phyloP scores from a whole-genome alignment of 495 filamentous ascomycete genomes.

The Glutinoglossum americanum region DNA sequence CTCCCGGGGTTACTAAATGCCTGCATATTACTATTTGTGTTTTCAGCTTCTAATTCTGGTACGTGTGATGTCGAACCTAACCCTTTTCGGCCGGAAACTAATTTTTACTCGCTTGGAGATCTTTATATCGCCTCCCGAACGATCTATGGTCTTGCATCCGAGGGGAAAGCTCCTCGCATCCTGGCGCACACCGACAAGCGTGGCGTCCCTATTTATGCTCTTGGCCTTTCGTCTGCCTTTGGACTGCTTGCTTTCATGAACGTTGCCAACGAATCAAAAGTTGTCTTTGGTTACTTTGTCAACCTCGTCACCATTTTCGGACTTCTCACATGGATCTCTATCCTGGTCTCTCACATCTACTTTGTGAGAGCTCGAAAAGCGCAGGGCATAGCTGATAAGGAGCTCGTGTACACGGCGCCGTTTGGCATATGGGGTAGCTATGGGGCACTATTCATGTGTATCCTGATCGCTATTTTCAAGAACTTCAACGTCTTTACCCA shows the following conservation, averaged over 20 bases:
- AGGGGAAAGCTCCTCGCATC: constrained; percentile 53
- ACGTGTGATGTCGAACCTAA: not conserved
- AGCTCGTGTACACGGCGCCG: constrained; percentile 52
- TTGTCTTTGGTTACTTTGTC: constrained; percentile 68
- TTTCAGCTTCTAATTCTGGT: constrained; percentile 51
- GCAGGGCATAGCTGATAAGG: constrained; percentile 40
- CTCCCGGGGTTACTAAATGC: constrained; percentile 37
- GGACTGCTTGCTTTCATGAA: constrained; percentile 60
- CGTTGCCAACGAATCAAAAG: constrained; percentile 39
- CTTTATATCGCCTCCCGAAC: constrained; percentile 71
- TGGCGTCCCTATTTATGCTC: constrained; percentile 54
- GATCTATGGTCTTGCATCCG: constrained; percentile 54
- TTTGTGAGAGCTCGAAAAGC: constrained; percentile 55
- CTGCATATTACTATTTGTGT: constrained; percentile 57
- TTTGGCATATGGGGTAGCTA: constrained; percentile 48
- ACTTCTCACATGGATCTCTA: constrained; percentile 65
- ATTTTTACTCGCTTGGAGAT: constrained; percentile 16
- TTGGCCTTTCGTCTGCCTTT: constrained; percentile 37
- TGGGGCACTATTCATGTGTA: constrained; percentile 42
- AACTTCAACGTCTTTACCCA: constrained; percentile 52
- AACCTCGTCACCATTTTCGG: constrained; percentile 68
- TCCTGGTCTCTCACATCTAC: constrained; percentile 61
- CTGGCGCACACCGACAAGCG: constrained; percentile 47
- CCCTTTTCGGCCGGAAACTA: constrained; percentile 9
- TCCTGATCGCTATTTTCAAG: constrained; percentile 53